Evolutionary conservation across 2,329 filamentous ascomycete genomes (phyloP), one percentile per base, ranked within the genome.

Genomic region (Annulohypoxylon truncatum): DNA sequence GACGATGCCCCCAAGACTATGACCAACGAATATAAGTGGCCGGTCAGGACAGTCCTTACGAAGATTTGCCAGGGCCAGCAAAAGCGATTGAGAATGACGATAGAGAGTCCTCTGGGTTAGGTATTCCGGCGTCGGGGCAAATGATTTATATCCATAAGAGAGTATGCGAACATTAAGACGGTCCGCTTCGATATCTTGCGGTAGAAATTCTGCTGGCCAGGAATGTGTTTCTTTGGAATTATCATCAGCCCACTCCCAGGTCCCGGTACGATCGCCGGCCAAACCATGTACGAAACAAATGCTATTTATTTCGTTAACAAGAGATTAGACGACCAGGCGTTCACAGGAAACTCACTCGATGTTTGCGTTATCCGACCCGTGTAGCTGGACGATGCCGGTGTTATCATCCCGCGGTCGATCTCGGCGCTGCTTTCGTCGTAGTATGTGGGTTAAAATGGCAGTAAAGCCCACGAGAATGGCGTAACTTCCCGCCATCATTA

Each of bases 1-100:
- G 26, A 56, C 38, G 26, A 55, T 26, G 3, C 52, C 52, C 9
- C 52, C 52, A 15, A 55, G 38, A n/a, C 52, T 55, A 13, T 55
- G 40, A 15, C 52, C 52, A 20, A 55, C 53, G 38, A 56, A 56
- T 56, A 56, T 56, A 15, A 56, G 26, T 15, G 53, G 53, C 15
- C 40, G 53, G 10, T 44, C 26, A 31, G 40, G 12, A 18, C 40
- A 46, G 26, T 46, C 52, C n/a, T 55, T 55, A 22, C 52, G 52
- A 33, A 46, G 24, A 9, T 8, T 26, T 46, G 52, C 52, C 13
- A 55, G 26, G n/a, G 6, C 38, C 4, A 15, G 46, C 10, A 55
- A 24, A 2, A 55, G 24, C 28, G 42, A 40, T 15, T 55, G 38
- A 15, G 38, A 55, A 55, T 55, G 52, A 13, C 52, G 52, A 46